phyloP scores from a whole-genome alignment of 73 alveolate species.

The Paramecium sonneborni region DNA sequence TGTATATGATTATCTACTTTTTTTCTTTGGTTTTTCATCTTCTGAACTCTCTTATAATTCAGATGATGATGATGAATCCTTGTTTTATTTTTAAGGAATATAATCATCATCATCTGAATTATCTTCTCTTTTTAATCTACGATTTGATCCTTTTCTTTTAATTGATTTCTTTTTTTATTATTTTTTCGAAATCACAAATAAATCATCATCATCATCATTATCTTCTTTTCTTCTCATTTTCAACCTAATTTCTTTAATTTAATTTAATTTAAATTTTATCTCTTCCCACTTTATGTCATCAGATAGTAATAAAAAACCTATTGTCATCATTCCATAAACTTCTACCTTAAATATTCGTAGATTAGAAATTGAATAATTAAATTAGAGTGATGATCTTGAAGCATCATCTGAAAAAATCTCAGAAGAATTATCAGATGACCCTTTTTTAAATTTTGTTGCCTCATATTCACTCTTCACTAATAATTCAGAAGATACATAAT shows the following conservation, averaged over 20 bases:
- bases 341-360: neutral
- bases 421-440: neutral
- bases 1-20: neutral
- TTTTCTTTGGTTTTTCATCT: neutral
- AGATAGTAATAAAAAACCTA: neutral
- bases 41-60: neutral
- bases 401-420: constrained; percentile 6
- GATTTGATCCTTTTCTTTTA: neutral
- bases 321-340: neutral
- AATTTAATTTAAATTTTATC: neutral
- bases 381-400: neutral
- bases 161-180: neutral
- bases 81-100: neutral
- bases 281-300: neutral
- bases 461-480: constrained; percentile 5
- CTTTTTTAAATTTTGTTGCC: constrained; percentile 39
- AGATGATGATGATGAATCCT: neutral
- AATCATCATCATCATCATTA: neutral
- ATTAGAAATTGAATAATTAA: neutral
- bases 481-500: neutral
- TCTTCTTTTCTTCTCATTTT: too few species aligned
- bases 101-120: neutral
- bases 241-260: neutral
- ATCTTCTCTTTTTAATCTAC: neutral
- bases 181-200: neutral